Evolutionary conservation across 1,139 yeast genomes (phyloP).

Genomic region (Pichia sp.): DNA sequence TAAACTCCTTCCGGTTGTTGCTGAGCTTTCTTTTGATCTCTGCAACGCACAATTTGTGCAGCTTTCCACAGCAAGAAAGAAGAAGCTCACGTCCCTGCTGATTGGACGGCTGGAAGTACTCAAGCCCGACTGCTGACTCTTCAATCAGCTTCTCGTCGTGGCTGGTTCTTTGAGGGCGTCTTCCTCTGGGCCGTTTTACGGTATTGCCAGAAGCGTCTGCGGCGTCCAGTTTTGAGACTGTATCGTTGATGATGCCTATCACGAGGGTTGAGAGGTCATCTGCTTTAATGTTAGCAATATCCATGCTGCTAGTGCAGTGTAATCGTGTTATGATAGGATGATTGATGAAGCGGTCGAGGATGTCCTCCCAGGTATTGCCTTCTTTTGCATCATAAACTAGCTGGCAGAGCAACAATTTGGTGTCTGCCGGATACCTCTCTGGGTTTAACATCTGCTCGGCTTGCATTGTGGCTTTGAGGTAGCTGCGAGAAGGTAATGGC

Average conservation of each 20-base stretch:
- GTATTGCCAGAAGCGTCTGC: neutral
- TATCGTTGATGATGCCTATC: slow-evolving; percentile 2
- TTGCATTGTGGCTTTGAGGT: neutral
- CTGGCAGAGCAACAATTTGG: slow-evolving; percentile 29
- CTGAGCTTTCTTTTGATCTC: slow-evolving; percentile 23
- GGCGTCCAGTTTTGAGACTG: neutral
- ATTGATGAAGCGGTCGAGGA: slow-evolving; percentile 17
- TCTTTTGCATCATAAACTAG: slow-evolving; percentile 23
- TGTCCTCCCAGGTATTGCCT: slow-evolving; percentile 15
- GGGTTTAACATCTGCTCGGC: neutral
- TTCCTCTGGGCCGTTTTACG: neutral
- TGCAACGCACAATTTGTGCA: slow-evolving; percentile 17
- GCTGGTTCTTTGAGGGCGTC: neutral
- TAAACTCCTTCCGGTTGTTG: slow-evolving; percentile 18
- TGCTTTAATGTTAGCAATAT: slow-evolving; percentile 1
- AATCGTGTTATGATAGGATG: slow-evolving; percentile 26
- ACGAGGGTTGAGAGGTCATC: neutral
- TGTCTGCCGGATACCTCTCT: slow-evolving; percentile 25
- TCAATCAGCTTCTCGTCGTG: neutral
- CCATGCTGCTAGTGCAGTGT: neutral
- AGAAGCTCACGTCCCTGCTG: neutral
- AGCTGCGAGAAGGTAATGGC: no score
- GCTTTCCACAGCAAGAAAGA: neutral
- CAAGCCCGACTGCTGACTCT: neutral
- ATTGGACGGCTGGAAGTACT: neutral